These are phyloP conservation scores for Neonectria magnoliae DNA, from an alignment of 2,329 filamentous ascomycete species.

Conservation along the genomic window DNA sequence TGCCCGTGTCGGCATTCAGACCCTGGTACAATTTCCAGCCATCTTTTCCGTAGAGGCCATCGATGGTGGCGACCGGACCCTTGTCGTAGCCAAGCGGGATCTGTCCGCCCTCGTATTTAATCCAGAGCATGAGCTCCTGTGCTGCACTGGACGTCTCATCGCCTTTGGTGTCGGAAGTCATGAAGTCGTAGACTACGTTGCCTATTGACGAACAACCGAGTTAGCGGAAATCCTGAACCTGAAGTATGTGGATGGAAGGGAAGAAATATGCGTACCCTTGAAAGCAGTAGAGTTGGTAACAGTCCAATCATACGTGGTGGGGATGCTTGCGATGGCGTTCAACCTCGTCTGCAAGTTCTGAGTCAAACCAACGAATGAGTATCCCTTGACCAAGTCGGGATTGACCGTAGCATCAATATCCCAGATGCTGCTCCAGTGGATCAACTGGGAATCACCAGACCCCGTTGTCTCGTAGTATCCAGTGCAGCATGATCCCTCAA, in stretches of 20 bases:
- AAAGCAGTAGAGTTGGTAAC: constrained; percentile 26
- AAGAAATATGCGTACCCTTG: constrained; percentile 18
- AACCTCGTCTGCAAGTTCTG: constrained; percentile 27
- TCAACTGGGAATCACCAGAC: constrained; percentile 2
- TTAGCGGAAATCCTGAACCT: not conserved
- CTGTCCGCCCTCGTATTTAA: constrained; percentile 27
- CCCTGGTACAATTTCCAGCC: constrained; percentile 35
- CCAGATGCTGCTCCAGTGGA: constrained; percentile 32
- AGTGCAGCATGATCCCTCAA: constrained; percentile 29
- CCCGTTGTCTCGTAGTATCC: constrained; percentile 23
- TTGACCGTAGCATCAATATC: constrained; percentile 20
- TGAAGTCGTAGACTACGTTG: constrained; percentile 33
- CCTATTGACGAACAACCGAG: constrained; percentile 1
- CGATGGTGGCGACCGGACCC: constrained; percentile 27
- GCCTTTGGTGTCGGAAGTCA: constrained; percentile 32
- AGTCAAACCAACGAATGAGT: constrained; percentile 30
- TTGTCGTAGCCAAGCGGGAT: constrained; percentile 28
- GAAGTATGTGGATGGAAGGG: not conserved
- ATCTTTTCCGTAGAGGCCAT: constrained; percentile 29
- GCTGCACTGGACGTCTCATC: constrained; percentile 22
- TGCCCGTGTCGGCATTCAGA: constrained; percentile 28
- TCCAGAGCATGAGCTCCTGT: constrained; percentile 35
- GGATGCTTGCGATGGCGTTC: constrained; percentile 25
- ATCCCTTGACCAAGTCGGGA: constrained; percentile 28
- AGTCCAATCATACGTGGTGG: constrained; percentile 21